Base-by-base conservation (phyloP, 352 stramenopile genomes). In the Aphanomyces cochlioides region DNA sequence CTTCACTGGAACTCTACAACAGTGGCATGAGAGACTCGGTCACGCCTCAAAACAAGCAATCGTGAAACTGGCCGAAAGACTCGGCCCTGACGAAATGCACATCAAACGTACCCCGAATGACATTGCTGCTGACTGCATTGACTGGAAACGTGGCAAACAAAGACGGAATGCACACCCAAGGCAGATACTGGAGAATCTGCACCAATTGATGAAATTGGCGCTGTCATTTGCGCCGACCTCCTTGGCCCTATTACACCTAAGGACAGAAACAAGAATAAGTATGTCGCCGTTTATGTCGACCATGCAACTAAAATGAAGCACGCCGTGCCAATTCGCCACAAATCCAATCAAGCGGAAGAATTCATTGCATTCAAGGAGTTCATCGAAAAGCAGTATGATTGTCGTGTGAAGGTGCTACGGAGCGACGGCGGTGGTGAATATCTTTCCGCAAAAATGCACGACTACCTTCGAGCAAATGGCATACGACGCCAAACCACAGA, bases 81-180 rank as follows among this genome's bases (percentile, higher is more conserved):
- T 36, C 7, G 50, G 21, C 7, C 15, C 50, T 19, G 50, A 58
- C 7, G 50, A 58, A 19, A 58, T 19, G 50, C 7, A 58, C 10
- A 58, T 58, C 10, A 58, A 17, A 2, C 50, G 50, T 12, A 36
- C 17, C 17, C 8, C 17, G 15, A 8, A 58, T 28, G 50, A 53
- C 3, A 12, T 36, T 19, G 36, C 7, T 13, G 36, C 21, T 12
- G 10, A 7, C 1, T 58, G 50, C 21, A 8, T 58, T 7, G 50
- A 58, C 21, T 58, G 50, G 1, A 28, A 17, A 12, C 50, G 50
- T 36, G 50, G 50, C 13, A 58, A 58, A 58, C 50, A 58, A 58
- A 58, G 17, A 28, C 7, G 50, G 7, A 58, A 58, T 36, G 50
- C 50, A 36, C 50, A 19, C 50, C 50, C 8, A 58, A 58, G 50